These are phyloP conservation scores for Pseudopyrenochaeta lycopersici DNA, from an alignment of 2,329 filamentous ascomycete species.

Conservation along the genomic window DNA sequence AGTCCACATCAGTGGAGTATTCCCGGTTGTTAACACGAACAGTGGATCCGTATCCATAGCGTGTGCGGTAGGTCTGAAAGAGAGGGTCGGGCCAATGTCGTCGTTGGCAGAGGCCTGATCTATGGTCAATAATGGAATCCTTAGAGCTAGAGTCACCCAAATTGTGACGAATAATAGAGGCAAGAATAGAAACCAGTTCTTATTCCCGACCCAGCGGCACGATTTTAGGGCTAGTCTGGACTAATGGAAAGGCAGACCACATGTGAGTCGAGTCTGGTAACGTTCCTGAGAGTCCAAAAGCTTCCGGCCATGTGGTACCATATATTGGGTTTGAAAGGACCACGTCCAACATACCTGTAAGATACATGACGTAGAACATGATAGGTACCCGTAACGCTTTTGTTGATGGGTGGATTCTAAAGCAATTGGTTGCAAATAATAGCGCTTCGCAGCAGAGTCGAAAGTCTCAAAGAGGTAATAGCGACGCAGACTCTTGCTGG, in stretches of 20 bases:
- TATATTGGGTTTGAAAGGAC: neutral
- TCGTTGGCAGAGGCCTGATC: constrained; percentile 86
- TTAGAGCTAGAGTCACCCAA: constrained; percentile 25
- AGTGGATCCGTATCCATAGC: constrained; percentile 83
- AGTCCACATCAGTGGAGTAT: constrained; percentile 89
- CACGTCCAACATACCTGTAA: constrained; percentile 48
- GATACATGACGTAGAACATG: constrained; percentile 57
- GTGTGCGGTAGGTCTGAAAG: constrained; percentile 82
- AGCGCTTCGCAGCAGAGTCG: constrained; percentile 35
- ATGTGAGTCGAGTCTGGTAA: neutral
- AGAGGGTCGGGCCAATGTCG: constrained; percentile 91
- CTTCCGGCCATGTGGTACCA: constrained; percentile 9
- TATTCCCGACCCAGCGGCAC: constrained; percentile 4
- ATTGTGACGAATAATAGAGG: neutral
- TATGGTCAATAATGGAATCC: constrained; percentile 30
- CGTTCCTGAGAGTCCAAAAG: neutral
- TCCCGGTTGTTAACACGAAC: constrained; percentile 96
- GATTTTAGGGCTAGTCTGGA: neutral
- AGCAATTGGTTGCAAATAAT: constrained; percentile 36
- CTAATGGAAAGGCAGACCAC: neutral
- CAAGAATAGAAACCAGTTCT: neutral
- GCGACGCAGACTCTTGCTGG: constrained; percentile 36
- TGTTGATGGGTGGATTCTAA: constrained; percentile 28
- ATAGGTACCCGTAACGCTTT: constrained; percentile 19
- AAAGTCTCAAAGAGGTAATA: constrained; percentile 32